Conservation (phyloP, 169 alveolate genomes). For the Cryptosporidium bovis region DNA sequence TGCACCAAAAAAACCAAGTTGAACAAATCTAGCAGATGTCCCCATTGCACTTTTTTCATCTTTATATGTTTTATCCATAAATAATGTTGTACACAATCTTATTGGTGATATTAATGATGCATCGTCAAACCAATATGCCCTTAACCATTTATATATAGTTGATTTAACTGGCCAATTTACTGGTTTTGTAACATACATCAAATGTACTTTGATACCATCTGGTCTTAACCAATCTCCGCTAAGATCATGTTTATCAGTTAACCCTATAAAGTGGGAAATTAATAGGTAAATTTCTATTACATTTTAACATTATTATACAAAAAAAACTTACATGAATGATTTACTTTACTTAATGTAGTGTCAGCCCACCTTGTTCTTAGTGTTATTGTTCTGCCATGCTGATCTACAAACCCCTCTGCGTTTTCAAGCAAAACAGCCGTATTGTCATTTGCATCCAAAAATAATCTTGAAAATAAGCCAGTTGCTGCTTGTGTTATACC, state of each 20-base stretch:
- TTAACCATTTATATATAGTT: conserved; percentile 73
- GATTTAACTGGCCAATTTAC: conserved; percentile 75
- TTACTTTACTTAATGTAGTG: conserved; percentile 56
- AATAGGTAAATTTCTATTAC: not conserved
- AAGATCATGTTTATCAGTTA: conserved; percentile 74
- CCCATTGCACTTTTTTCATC: conserved; percentile 76
- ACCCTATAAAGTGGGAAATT: conserved; percentile 18
- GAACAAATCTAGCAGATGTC: conserved; percentile 79
- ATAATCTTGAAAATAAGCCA: conserved; percentile 75
- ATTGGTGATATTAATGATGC: conserved; percentile 76
- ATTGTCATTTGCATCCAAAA: conserved; percentile 79
- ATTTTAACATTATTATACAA: not conserved
- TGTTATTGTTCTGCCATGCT: conserved; percentile 77
- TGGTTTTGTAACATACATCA: conserved; percentile 51
- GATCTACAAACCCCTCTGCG: conserved; percentile 80
- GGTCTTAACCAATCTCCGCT: conserved; percentile 79
- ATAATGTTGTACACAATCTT: conserved; percentile 76
- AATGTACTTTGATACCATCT: conserved; percentile 78
- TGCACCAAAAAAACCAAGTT: conserved; percentile 80
- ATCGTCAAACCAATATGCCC: conserved; percentile 81
- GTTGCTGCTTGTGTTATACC: conserved; percentile 76
- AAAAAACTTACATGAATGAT: conserved; percentile 67
- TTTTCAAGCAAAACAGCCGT: conserved; percentile 77
- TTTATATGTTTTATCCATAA: conserved; percentile 78
- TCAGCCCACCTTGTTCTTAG: conserved; percentile 77